Conservation (phyloP, 2,329 filamentous ascomycete genomes). For the Cordyceps farinosa region DNA sequence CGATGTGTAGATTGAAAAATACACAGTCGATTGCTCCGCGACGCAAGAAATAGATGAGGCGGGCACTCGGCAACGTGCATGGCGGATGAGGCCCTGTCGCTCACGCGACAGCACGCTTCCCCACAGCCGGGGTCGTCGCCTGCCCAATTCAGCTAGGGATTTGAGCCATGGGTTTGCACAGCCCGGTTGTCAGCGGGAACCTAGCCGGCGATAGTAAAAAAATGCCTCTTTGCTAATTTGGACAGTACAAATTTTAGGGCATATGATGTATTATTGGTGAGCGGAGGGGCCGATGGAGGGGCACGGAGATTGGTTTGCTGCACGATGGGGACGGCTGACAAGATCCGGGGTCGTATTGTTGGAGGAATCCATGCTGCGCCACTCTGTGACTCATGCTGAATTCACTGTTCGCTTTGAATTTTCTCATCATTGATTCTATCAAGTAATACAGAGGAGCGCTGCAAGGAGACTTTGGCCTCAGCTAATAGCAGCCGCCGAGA, state of each 20-base stretch:
- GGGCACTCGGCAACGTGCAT: not conserved
- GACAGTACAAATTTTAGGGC: not conserved
- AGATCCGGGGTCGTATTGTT: not conserved
- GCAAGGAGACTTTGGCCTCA: too few relatives aligned
- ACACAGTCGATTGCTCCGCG: not conserved
- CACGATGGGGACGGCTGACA: constrained; percentile 3
- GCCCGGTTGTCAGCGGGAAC: not conserved
- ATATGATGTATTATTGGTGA: not conserved
- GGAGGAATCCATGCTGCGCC: not conserved
- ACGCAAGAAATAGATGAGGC: not conserved
- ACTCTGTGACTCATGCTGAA: not conserved
- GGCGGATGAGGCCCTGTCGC: not conserved
- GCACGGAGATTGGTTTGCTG: not conserved
- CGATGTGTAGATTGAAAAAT: not conserved
- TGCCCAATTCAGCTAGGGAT: constrained; percentile 8
- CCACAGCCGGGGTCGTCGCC: constrained; percentile 8
- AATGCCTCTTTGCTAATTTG: not conserved
- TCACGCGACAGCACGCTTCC: constrained; percentile 10
- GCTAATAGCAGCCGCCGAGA: too few relatives aligned
- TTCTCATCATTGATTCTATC: too few relatives aligned
- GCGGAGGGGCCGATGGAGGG: not conserved
- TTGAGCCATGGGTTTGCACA: not conserved
- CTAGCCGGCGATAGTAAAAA: not conserved
- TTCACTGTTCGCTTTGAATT: too few relatives aligned
- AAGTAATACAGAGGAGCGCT: too few relatives aligned